Evolutionary conservation across 495 filamentous ascomycete genomes (phyloP), one percentile per base, ranked within the genome.

Genomic region (Diplogelasinospora grovesii): DNA sequence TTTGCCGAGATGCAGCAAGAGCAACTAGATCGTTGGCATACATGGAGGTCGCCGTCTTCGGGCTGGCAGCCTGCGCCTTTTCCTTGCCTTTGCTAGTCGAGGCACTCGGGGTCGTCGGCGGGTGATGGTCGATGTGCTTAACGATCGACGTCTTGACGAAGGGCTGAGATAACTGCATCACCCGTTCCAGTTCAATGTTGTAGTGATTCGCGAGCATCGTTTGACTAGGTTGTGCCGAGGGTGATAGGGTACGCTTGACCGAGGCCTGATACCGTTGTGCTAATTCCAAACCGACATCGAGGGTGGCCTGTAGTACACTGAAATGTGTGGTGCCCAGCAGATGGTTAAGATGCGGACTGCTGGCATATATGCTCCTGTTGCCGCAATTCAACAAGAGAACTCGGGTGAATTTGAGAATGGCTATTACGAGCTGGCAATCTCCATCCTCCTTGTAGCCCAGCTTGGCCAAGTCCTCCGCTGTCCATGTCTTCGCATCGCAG

Each of bases 361-460:
- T 97, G 41, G 78, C 82, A 57, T 99, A 99, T 34, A 99, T 76
- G 66, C 90, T 96, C 51, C 93, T 77, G 52, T 99, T 99, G 40
- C 92, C 93, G 68, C 93, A 97, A 56, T 92, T 92, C 57, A 96
- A 85, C 26, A 96, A 66, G 10, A 99, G 73, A 43, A 94, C 73
- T 39, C 77, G 74, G 20, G 89, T 94, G 59, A 99, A 99, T 22
- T 76, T 69, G 33, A 97, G 69, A 33, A 96, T 73, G 5, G 77
- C 69, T 49, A 89, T 83, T 39, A 95, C 62, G 40, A 99, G 73
- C 51, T 85, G 66, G 41, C 78, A 65, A 57, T 96, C 89, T 47
- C 84, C 89, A 48, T 93, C 84, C 22, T 69, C 52, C 5, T 69
- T 68, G 56, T 83, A 87, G 7, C 80, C 79, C 21, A 82, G 54